Conservation (phyloP, 2,329 filamentous ascomycete genomes). For the Fusarium bactridioides region DNA sequence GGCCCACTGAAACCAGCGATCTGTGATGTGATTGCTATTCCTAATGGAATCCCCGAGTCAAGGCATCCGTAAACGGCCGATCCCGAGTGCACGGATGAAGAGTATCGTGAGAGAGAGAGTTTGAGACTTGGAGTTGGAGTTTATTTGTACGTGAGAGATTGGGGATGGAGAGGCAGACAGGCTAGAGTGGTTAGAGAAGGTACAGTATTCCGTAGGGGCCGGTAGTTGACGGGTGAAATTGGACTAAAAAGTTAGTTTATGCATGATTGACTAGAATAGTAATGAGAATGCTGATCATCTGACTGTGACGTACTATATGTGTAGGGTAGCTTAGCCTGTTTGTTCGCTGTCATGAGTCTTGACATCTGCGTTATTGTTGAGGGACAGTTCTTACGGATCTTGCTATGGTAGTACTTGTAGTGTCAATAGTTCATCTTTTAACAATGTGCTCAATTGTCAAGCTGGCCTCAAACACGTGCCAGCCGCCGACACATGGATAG, state of each 20-base stretch:
- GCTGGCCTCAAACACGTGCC: not conserved
- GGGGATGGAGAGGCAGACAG: not conserved
- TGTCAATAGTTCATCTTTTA: not conserved
- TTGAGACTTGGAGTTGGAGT: not conserved
- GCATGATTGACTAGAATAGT: not conserved
- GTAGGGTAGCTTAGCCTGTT: slow-evolving; percentile 1
- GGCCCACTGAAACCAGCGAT: slow-evolving; percentile 11
- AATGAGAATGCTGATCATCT: not conserved
- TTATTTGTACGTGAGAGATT: not conserved
- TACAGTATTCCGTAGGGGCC: not conserved
- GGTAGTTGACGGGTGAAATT: slow-evolving; percentile 3
- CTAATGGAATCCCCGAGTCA: slow-evolving; percentile 27
- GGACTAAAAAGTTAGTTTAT: not conserved
- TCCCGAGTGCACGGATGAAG: not conserved
- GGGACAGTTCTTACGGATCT: too few relatives aligned
- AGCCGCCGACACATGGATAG: too few relatives aligned
- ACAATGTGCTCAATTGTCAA: rapidly evolving
- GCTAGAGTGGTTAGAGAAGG: not conserved
- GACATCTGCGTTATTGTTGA: too few relatives aligned
- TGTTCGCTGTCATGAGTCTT: too few relatives aligned
- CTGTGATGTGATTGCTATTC: slow-evolving; percentile 23
- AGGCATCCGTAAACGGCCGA: slow-evolving; percentile 20
- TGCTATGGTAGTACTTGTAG: too few relatives aligned
- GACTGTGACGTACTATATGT: not conserved
- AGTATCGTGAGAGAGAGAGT: not conserved